Evolutionary conservation across 768 basidiomycete genomes (phyloP), one percentile per base, ranked within the genome.

Genomic region (Boletus subcaerulescens): DNA sequence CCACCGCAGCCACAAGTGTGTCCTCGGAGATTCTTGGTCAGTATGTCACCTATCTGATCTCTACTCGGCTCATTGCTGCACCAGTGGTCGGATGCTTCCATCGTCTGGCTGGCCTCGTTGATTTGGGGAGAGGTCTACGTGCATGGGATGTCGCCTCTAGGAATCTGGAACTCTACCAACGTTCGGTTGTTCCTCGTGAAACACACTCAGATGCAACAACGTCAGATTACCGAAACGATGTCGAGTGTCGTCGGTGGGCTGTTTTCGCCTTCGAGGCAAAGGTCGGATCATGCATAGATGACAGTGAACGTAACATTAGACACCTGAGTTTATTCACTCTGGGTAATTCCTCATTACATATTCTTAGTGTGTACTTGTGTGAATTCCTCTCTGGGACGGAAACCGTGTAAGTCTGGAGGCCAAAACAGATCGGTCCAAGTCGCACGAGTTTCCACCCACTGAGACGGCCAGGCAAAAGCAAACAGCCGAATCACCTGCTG

Each of bases 111-210:
- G 36, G 91, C 93, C 5, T 93, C 91, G 1, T 74, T 98, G 50
- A 86, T 95, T 20, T 99, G 96, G 94, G 95, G 97, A 39, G 92
- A 95, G 67, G 82, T 96, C 18, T 99, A 95, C 66, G 89, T 97
- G 20, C 86, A 89, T 45, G 89, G 87, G 6, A 89, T 95, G 84
- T 83, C 86, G 2, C 89, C 89, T 2, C 75, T 93, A 22, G 91
- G 90, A 13, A 84, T 95, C 41, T 98, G 95, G 93, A 91, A 91
- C 60, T 82, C 85, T 18, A 97, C 94, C 14, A 87, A 84, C 46
- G 92, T 97, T 29, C 84, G 90, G 40, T 71, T 98, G 48, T 98
- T 98, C 75, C 83, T 93, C 48, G 91, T 97, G 53, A 95, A 93
- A 67, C 93, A 95, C 60, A 81, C 89, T 7, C 89, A 84, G 57